Conservation (phyloP, 129 eudicot genomes). For the Rutidosis leptorrhynchoides region DNA sequence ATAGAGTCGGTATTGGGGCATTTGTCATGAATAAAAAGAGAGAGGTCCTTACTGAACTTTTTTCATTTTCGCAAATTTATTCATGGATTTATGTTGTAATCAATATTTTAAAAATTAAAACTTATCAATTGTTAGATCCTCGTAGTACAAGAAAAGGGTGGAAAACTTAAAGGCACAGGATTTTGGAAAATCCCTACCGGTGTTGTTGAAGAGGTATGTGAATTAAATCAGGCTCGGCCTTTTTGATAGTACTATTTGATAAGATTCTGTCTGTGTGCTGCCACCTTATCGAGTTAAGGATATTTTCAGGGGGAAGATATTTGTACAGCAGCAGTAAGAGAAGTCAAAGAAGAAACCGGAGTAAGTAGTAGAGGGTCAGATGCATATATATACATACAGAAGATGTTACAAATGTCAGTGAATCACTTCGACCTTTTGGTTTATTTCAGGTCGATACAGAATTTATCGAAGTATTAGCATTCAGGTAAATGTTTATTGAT, state of each 20-base stretch:
- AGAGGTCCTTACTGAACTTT: no score
- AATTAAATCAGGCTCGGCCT: not conserved
- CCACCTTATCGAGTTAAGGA: not conserved
- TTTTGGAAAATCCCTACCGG: conserved; percentile 72
- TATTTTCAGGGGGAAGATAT: conserved; percentile 59
- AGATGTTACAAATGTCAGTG: not conserved
- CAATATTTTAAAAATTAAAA: no score
- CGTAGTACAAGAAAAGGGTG: conserved; percentile 66
- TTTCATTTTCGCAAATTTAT: no score
- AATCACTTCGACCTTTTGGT: not conserved
- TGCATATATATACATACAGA: not conserved
- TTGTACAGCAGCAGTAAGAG: conserved; percentile 59
- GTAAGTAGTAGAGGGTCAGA: conserved; percentile 30
- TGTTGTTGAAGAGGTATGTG: conserved; percentile 55
- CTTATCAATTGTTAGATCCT: no score
- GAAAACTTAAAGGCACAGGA: conserved; percentile 45
- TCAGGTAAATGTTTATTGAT: no score
- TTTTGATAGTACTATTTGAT: not conserved
- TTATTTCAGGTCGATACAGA: conserved; percentile 49
- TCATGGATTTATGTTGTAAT: no score
- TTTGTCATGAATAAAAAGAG: conserved; percentile 52
- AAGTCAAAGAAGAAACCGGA: conserved; percentile 74
- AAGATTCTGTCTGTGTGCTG: not conserved
- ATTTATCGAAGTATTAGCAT: no score
- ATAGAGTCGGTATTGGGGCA: conserved; percentile 61